Base-by-base conservation (phyloP, 768 basidiomycete genomes). In the Mycena sanguinolenta region DNA sequence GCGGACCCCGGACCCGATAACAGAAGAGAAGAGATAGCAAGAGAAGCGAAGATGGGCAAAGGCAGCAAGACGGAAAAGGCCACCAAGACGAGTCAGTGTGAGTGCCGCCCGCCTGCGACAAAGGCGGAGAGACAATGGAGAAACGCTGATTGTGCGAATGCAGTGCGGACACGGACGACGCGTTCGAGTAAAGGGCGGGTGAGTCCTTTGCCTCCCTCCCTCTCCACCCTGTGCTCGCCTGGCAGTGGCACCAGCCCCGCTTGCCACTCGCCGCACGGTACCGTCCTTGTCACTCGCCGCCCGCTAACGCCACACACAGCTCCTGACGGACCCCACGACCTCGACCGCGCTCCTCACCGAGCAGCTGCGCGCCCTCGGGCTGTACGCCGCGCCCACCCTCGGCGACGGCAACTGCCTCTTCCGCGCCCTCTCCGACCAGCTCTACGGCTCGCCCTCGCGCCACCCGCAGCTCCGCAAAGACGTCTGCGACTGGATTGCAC, bases 371-470 rank as follows among this genome's bases (percentile, higher is more conserved):
- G 85, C 89, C 7, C 83, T 95, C 61, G 95, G 95, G 3, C 85
- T 97, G 12, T 97, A 97, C 78, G 92, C 95, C n/a, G 93, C 94
- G 4, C 85, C 90, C 72, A 97, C 94, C 21, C 80, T 95, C 50
- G 95, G 95, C 59, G 94, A 97, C 80, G 96, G 96, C 55, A 97
- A 97, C 82, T 98, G 96, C 80, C 89, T 98, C 72, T 98, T 97
- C 81, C 91, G 95, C 54, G 95, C 96, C 0, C 86, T 97, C 63
- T 91, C 92, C 54, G 96, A 97, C 81, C 96, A 97, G 79, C 84
- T 95, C 21, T 90, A 92, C 73, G 96, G 96, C 69, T 86, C 92
- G 3, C 89, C 91, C 16, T 86, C 89, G 16, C 83, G 86, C 62
- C 95, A 97, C 73, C 80, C 85, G 42, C 86, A 88, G 66, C 85